Conservation (phyloP, 305 asterid species). For the Salvia sclarea region DNA sequence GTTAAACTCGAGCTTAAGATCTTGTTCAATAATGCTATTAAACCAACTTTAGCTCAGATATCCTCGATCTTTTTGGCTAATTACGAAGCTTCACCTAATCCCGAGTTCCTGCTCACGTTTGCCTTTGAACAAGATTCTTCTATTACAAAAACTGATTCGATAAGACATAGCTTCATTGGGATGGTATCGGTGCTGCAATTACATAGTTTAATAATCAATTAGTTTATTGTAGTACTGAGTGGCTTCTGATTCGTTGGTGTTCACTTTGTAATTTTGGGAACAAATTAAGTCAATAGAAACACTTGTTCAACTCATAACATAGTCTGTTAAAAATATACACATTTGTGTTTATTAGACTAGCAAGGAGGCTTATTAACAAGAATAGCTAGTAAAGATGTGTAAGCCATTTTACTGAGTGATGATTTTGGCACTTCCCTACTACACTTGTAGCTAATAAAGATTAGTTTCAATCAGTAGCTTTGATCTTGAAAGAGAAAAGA, state of each 20-base stretch:
- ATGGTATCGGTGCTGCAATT: not conserved
- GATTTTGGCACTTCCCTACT: constrained; percentile 4
- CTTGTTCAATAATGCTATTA: constrained; percentile 10
- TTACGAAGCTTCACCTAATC: not conserved
- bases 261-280: not conserved
- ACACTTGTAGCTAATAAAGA: not conserved
- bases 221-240: not conserved
- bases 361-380: not conserved
- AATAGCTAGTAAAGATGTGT: not conserved
- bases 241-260: not conserved
- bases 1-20: constrained; percentile 6
- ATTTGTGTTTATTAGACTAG: constrained; percentile 5
- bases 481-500: constrained; percentile 5
- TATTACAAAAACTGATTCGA: not conserved
- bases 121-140: not conserved
- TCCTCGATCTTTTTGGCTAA: not conserved
- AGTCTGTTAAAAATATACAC: not conserved
- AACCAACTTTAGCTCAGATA: constrained; percentile 14
- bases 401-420: not conserved
- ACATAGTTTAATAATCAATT: not conserved
- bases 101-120: constrained; percentile 1
- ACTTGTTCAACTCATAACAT: not conserved
- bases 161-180: not conserved
- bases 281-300: constrained; percentile 4
- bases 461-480: not conserved